These are phyloP conservation scores for Tulasnella sp. DNA, from an alignment of 768 basidiomycete genomes.

Conservation along the genomic window DNA sequence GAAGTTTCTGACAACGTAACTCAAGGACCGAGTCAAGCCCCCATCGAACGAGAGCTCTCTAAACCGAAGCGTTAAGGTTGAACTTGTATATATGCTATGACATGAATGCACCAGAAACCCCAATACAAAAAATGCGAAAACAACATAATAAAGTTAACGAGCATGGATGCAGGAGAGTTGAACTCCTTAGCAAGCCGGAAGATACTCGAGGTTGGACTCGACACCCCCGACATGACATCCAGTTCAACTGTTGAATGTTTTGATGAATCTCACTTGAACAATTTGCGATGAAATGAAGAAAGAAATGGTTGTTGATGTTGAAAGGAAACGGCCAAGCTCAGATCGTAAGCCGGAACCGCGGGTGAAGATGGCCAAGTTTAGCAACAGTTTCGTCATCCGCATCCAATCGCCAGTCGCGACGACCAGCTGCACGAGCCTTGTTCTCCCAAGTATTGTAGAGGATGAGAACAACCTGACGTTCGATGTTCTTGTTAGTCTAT, in stretches of 20 bases:
- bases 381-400: conserved; percentile 38
- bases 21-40: neutral
- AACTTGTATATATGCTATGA: conserved; percentile 4
- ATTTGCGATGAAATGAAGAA: neutral
- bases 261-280: neutral
- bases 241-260: conserved; percentile 13
- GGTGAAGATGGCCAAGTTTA: conserved; percentile 40
- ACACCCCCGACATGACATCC: neutral
- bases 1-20: neutral
- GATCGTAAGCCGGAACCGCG: conserved; percentile 39
- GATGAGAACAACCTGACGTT: conserved; percentile 29
- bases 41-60: neutral
- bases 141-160: conserved; percentile 1
- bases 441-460: conserved; percentile 41
- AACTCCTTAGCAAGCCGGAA: conserved; percentile 26
- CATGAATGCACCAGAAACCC: neutral
- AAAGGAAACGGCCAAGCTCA: neutral
- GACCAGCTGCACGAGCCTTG: conserved; percentile 38
- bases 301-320: neutral
- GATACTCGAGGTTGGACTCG: conserved; percentile 29
- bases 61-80: neutral
- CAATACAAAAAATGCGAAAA: neutral
- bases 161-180: conserved; percentile 28
- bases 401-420: conserved; percentile 40
- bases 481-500: neutral